These are phyloP conservation scores for Dipodascus albidus DNA, from an alignment of 805 yeast genomes.

Conservation along the genomic window DNA sequence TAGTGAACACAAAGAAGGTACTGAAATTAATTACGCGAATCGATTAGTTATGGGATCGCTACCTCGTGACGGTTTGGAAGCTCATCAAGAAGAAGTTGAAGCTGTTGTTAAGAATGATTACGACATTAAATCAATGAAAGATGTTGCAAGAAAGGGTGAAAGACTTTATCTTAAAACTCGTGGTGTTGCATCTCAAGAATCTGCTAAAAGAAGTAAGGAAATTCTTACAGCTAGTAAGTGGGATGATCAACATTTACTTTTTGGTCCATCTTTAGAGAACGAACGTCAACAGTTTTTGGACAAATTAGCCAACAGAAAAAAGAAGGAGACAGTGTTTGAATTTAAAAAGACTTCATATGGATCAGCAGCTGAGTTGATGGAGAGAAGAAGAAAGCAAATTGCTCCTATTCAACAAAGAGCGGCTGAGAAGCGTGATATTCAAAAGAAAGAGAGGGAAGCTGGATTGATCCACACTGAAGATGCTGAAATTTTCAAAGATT, in stretches of 20 bases:
- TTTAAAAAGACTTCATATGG: constrained; percentile 39
- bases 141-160: constrained; percentile 80
- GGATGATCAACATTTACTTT: constrained; percentile 78
- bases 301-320: constrained; percentile 52
- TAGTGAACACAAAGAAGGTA: constrained; percentile 11
- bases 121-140: constrained; percentile 53
- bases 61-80: constrained; percentile 65
- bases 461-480: constrained; percentile 4
- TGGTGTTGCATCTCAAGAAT: constrained; percentile 73
- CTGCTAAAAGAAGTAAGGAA: constrained; percentile 78
- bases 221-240: constrained; percentile 44
- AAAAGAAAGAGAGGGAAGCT: constrained; percentile 60
- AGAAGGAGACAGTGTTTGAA: constrained; percentile 91
- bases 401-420: constrained; percentile 82
- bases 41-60: constrained; percentile 73
- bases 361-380: constrained; percentile 66
- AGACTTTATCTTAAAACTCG: constrained; percentile 77
- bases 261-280: constrained; percentile 49
- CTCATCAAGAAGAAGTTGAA: constrained; percentile 58
- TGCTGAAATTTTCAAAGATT: neutral
- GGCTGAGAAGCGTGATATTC: constrained; percentile 40
- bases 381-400: constrained; percentile 70
- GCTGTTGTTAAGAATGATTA: constrained; percentile 48
- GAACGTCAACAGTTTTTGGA: constrained; percentile 73
- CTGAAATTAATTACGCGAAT: constrained; percentile 58